Conservation (phyloP, 192 early-diverging fungal genomes). For the Haplosporangium gracile region DNA sequence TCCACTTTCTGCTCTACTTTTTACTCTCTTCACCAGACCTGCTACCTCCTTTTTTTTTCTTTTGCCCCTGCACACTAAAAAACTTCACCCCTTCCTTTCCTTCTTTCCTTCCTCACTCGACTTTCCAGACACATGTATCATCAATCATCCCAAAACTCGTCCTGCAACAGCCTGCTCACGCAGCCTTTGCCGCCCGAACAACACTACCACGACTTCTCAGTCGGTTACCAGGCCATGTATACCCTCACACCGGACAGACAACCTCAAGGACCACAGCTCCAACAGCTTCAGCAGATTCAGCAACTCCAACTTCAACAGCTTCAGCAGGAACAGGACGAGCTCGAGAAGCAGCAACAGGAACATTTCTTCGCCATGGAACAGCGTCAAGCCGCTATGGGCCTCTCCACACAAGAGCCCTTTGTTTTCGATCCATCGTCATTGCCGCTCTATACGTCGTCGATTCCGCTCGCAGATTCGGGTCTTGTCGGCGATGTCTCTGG, state of each 20-base stretch:
- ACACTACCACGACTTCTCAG: slow-evolving; percentile 24
- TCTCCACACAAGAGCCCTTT: slow-evolving; percentile 10
- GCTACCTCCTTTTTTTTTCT: neutral
- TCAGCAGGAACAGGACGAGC: slow-evolving; percentile 15
- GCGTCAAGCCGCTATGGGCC: neutral
- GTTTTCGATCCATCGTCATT: slow-evolving; percentile 24
- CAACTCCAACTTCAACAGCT: slow-evolving; percentile 15
- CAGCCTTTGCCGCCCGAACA: slow-evolving; percentile 23
- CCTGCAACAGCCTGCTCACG: slow-evolving; percentile 31
- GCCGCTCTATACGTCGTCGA: slow-evolving; percentile 12
- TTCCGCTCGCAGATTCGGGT: slow-evolving; percentile 7
- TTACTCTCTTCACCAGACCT: neutral
- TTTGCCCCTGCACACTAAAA: slow-evolving; percentile 4
- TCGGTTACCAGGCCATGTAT: slow-evolving; percentile 38
- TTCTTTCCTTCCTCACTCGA: neutral
- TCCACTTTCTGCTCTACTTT: neutral
- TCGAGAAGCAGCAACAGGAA: slow-evolving; percentile 19
- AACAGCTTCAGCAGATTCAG: slow-evolving; percentile 27
- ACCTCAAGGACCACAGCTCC: slow-evolving; percentile 18
- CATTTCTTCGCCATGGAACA: slow-evolving; percentile 12
- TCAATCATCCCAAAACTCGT: slow-evolving; percentile 46
- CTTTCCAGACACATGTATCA: slow-evolving; percentile 25
- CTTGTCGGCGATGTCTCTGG: slow-evolving; percentile 14
- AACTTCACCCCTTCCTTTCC: neutral
- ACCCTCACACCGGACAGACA: slow-evolving; percentile 15